Conservation (phyloP, 2,329 filamentous ascomycete genomes). For the Beauveria brongniartii region DNA sequence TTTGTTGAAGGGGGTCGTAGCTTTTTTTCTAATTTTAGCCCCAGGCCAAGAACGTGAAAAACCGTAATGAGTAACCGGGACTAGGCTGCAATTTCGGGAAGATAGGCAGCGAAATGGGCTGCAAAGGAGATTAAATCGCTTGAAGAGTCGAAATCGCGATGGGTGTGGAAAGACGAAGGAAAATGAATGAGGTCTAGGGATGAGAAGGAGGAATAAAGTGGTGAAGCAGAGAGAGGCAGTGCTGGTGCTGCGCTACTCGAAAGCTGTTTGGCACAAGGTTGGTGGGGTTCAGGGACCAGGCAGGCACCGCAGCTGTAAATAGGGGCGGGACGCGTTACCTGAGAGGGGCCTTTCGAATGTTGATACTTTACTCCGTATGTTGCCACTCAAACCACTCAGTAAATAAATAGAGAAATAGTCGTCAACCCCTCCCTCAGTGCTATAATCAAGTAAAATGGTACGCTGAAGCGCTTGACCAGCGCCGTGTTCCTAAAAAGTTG, state of each 20-base stretch:
- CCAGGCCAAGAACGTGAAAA: neutral
- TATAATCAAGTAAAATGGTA: neutral
- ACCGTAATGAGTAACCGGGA: neutral
- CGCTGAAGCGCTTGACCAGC: neutral
- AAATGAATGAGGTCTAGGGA: neutral
- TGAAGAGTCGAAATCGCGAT: neutral
- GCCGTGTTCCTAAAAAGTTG: neutral
- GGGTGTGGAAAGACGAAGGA: neutral
- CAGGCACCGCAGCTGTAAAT: neutral
- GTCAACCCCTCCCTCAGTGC: no score
- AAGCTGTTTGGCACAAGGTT: neutral
- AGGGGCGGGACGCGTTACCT: neutral
- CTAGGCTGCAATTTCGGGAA: neutral
- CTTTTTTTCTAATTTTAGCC: conserved; percentile 1
- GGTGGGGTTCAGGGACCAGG: neutral
- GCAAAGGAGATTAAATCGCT: neutral
- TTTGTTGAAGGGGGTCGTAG: neutral
- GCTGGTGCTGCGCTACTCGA: neutral
- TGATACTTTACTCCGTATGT: no score
- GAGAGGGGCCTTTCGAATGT: neutral
- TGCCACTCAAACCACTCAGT: neutral
- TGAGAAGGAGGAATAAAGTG: neutral
- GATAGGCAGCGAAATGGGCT: neutral
- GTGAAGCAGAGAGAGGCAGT: neutral
- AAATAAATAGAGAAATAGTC: no score